These are phyloP conservation scores for Mortierella sp. DNA, from an alignment of 371 early-diverging fungal genomes.

Conservation along the genomic window DNA sequence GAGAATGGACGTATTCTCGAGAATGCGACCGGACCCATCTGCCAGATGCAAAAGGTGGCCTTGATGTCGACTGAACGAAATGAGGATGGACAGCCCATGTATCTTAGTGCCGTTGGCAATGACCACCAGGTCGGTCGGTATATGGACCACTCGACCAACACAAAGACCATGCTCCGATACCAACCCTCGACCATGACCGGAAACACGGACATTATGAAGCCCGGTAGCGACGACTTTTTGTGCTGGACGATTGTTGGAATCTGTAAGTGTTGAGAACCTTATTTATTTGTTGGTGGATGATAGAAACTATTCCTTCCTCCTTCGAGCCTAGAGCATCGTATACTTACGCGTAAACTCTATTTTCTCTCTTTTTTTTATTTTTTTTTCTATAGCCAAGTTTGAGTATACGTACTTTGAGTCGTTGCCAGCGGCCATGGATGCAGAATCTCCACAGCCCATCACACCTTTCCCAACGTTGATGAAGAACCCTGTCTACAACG, in stretches of 20 bases:
- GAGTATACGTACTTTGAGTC: slow-evolving; percentile 64
- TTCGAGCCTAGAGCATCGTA: no score
- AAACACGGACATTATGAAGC: slow-evolving; percentile 40
- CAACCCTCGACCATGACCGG: slow-evolving; percentile 42
- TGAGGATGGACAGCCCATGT: slow-evolving; percentile 30
- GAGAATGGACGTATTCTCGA: slow-evolving; percentile 77
- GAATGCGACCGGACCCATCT: slow-evolving; percentile 77
- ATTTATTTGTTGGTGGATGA: no score
- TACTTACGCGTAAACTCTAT: no score
- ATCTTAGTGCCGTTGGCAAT: slow-evolving; percentile 47
- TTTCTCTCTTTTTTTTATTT: neutral
- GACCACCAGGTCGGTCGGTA: slow-evolving; percentile 53
- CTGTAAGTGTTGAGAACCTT: slow-evolving; percentile 46
- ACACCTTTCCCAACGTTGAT: slow-evolving; percentile 53
- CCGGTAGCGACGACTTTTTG: slow-evolving; percentile 74
- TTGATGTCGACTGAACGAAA: slow-evolving; percentile 60
- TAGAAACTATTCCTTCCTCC: no score
- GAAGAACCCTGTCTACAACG: slow-evolving; percentile 51
- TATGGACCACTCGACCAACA: slow-evolving; percentile 43
- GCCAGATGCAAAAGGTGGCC: slow-evolving; percentile 91
- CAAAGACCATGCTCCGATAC: slow-evolving; percentile 49
- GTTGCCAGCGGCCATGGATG: slow-evolving; percentile 27
- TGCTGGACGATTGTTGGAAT: slow-evolving; percentile 92
- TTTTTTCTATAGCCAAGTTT: slow-evolving; percentile 54
- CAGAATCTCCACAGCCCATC: slow-evolving; percentile 39